These are phyloP conservation scores for Trichosporon coremiiforme DNA, from an alignment of 1,284 basidiomycete species.

Conservation along the genomic window DNA sequence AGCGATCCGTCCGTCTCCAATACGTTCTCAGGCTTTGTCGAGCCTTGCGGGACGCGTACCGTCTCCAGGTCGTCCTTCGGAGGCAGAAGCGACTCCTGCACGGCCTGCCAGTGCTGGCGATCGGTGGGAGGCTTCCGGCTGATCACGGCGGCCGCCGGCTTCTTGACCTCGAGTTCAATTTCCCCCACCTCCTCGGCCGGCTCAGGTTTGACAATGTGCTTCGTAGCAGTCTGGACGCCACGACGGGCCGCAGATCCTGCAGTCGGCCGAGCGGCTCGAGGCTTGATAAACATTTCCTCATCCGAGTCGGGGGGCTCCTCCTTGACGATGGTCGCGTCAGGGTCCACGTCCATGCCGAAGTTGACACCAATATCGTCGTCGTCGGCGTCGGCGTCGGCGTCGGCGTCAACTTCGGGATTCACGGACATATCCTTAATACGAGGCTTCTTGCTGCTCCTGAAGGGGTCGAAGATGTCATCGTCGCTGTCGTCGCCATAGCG, in stretches of 20 bases:
- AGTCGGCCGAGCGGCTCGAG: constrained; percentile 33
- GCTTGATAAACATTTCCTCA: constrained; percentile 39
- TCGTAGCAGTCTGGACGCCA: constrained; percentile 30
- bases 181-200: constrained; percentile 27
- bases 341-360: constrained; percentile 37
- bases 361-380: constrained; percentile 23
- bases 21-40: constrained; percentile 57
- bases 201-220: constrained; percentile 34
- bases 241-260: constrained; percentile 26
- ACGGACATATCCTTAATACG: constrained; percentile 48
- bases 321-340: constrained; percentile 47
- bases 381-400: constrained; percentile 32
- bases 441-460: constrained; percentile 49
- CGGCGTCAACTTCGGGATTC: constrained; percentile 38
- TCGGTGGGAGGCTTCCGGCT: constrained; percentile 40
- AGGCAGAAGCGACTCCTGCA: constrained; percentile 62
- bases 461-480: constrained; percentile 55
- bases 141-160: constrained; percentile 41
- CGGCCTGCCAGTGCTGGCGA: constrained; percentile 70
- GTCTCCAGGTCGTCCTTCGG: constrained; percentile 45
- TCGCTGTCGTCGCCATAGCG: constrained; percentile 46
- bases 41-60: constrained; percentile 54
- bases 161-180: constrained; percentile 32
- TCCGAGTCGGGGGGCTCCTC: constrained; percentile 57
- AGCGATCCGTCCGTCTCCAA: constrained; percentile 71